Evolutionary conservation across 306 rosid species (phyloP).

Genomic region (Luffa acutangula): DNA sequence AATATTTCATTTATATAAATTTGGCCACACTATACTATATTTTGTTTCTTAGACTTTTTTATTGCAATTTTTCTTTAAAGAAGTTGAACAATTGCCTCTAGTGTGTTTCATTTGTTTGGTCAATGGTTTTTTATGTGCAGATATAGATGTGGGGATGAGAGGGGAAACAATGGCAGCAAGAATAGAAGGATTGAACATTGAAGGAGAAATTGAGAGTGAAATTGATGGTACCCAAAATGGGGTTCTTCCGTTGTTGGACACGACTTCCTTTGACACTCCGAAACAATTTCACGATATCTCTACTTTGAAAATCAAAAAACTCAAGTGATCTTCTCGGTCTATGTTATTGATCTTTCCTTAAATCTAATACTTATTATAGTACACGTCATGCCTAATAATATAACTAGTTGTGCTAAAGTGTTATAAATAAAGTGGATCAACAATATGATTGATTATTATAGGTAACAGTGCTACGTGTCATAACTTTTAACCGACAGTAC

Average conservation of each 20-base stretch:
- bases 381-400: too few species aligned
- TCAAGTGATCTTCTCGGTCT: not conserved
- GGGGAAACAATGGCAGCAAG: constrained; percentile 25
- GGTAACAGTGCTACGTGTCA: too few species aligned
- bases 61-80: too few species aligned
- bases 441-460: too few species aligned
- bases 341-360: not conserved
- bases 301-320: not conserved
- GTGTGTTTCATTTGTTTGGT: not conserved
- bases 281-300: not conserved
- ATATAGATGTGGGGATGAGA: constrained; percentile 24
- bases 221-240: constrained; percentile 55
- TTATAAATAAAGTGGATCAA: too few species aligned
- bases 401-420: too few species aligned
- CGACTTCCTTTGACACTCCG: not conserved
- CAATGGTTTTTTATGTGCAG: not conserved
- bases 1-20: too few species aligned
- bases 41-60: too few species aligned
- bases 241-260: constrained; percentile 27
- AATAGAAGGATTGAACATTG: constrained; percentile 47
- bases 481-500: too few species aligned
- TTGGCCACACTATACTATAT: too few species aligned
- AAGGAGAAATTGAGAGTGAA: constrained; percentile 61
- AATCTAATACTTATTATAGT: too few species aligned
- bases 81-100: too few species aligned